Evolutionary conservation across 805 yeast species (phyloP).

Genomic region (Yamadazyma paraphyllophila): DNA sequence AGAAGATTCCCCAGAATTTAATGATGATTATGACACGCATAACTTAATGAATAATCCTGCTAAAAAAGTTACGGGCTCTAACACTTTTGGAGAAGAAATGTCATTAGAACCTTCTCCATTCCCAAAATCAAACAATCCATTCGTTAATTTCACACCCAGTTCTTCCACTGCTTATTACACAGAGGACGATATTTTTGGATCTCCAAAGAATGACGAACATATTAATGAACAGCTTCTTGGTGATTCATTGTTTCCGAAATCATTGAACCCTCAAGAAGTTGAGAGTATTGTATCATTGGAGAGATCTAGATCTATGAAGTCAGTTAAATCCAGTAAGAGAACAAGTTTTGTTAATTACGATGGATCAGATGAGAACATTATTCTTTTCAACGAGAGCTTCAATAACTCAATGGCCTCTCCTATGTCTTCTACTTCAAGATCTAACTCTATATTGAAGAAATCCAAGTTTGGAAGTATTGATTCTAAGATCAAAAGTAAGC

Average conservation of each 20-base stretch:
- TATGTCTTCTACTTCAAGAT: constrained; percentile 25
- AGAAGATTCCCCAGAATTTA: constrained; percentile 14
- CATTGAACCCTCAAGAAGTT: constrained; percentile 63
- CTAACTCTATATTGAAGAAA: constrained; percentile 40
- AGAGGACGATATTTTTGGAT: constrained; percentile 24
- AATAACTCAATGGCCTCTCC: constrained; percentile 16
- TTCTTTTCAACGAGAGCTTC: constrained; percentile 21
- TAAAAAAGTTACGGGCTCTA: constrained; percentile 16
- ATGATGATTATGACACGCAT: constrained; percentile 19
- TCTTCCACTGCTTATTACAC: neutral
- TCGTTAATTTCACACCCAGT: constrained; percentile 8
- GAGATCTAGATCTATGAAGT: constrained; percentile 58
- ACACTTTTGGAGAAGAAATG: constrained; percentile 29
- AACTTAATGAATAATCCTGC: constrained; percentile 27
- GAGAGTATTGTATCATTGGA: constrained; percentile 73
- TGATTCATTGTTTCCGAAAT: constrained; percentile 68
- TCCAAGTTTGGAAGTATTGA: constrained; percentile 6
- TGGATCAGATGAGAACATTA: constrained; percentile 41
- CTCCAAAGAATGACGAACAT: constrained; percentile 20
- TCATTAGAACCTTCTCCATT: constrained; percentile 21
- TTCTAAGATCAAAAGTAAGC: constrained; percentile 4
- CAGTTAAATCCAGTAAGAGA: constrained; percentile 41
- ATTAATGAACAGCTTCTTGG: constrained; percentile 29
- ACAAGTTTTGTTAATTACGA: constrained; percentile 39
- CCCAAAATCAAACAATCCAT: constrained; percentile 16